phyloP scores from a whole-genome alignment of 2,329 filamentous ascomycete genomes.

The Colletotrichum lentis region DNA sequence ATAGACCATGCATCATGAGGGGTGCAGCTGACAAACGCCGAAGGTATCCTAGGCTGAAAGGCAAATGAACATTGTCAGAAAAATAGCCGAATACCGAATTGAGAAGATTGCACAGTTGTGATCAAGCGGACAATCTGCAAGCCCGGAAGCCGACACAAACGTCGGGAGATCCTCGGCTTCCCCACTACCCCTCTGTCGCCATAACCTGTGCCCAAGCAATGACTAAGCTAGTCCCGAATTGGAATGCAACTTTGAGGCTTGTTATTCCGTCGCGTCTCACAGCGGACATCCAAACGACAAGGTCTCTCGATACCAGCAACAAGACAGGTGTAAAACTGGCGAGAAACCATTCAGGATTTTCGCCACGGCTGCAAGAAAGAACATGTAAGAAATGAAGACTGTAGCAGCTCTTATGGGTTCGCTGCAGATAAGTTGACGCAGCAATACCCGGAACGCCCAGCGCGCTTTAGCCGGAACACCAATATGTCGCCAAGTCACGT shows the following conservation, averaged over 20 bases:
- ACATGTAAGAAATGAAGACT: accelerated
- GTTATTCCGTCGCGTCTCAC: conserved; percentile 33
- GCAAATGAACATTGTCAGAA: neutral
- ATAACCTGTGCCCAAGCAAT: too few species aligned
- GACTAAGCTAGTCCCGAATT: conserved; percentile 17
- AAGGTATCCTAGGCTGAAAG: neutral
- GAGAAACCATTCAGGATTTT: neutral
- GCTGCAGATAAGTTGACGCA: neutral
- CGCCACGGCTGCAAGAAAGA: neutral
- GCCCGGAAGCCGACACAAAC: neutral
- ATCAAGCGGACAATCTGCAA: neutral
- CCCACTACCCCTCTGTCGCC: conserved; percentile 7
- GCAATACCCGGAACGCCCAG: neutral
- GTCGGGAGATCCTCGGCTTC: conserved; percentile 24
- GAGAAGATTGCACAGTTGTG: neutral
- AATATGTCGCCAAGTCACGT: conserved; percentile 24
- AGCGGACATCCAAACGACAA: neutral
- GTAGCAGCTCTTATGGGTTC: too few species aligned
- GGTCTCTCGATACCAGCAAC: neutral
- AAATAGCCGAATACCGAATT: neutral
- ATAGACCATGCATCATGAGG: too few species aligned
- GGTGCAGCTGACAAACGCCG: neutral
- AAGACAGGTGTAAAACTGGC: neutral
- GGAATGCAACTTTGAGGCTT: conserved; percentile 15
- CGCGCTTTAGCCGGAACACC: conserved; percentile 2